Evolutionary conservation across 2,329 filamentous ascomycete species (phyloP).

Genomic region (Coniochaeta sp.): DNA sequence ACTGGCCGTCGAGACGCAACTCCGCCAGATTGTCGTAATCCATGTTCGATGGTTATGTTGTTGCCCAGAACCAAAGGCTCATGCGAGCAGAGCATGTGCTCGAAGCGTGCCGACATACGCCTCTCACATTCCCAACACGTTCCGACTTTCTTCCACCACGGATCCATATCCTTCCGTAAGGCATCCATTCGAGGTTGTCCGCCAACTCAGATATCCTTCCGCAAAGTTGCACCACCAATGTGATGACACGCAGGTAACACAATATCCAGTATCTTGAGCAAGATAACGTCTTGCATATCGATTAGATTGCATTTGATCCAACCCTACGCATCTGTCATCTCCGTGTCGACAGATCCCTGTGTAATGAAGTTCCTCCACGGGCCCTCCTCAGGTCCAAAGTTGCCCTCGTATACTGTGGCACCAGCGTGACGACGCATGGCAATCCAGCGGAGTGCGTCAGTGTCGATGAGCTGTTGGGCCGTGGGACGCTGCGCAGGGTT

Average conservation of each 20-base stretch:
- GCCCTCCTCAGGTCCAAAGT: conserved; percentile 73
- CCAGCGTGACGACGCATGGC: conserved; percentile 69
- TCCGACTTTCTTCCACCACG: not conserved
- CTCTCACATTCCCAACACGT: not conserved
- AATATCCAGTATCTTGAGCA: conserved; percentile 26
- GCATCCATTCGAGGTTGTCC: not conserved
- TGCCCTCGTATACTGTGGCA: conserved; percentile 93
- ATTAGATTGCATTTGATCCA: conserved; percentile 8
- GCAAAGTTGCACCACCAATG: conserved; percentile 6
- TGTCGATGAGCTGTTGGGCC: conserved; percentile 64
- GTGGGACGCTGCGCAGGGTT: conserved; percentile 66
- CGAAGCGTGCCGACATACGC: not conserved
- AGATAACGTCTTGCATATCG: conserved; percentile 11
- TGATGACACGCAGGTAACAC: conserved; percentile 5
- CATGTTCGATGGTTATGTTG: not conserved
- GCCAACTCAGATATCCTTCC: not conserved
- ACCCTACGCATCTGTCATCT: conserved; percentile 51
- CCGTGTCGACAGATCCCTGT: conserved; percentile 35
- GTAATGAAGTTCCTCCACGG: conserved; percentile 4
- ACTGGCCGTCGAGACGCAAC: not conserved
- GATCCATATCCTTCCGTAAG: not conserved
- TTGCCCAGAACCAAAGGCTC: not conserved
- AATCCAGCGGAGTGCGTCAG: conserved; percentile 75
- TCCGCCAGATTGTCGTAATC: not conserved
- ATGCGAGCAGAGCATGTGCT: not conserved